Conservation (phyloP, 352 stramenopile species). For the Pythium vanterpoolii region DNA sequence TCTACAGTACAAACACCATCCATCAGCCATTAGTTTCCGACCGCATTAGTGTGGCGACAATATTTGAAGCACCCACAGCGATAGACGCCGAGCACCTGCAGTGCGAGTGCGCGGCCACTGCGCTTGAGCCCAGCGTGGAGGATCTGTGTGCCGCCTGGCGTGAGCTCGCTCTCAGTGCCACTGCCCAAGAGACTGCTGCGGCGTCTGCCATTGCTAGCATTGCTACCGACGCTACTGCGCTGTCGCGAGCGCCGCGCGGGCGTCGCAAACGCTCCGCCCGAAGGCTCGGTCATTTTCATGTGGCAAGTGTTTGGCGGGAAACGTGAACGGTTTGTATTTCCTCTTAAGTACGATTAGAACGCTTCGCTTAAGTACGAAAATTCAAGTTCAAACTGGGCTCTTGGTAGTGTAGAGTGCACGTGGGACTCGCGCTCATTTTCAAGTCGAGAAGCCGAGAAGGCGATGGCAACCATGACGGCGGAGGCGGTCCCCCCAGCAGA, state of each 20-base stretch:
- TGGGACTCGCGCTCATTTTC: not conserved
- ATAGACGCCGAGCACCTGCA: slow-evolving; percentile 57
- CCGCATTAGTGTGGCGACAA: not conserved
- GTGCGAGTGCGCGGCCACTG: slow-evolving; percentile 16
- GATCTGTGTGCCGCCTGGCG: slow-evolving; percentile 34
- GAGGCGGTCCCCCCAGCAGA: not conserved
- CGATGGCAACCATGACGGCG: slow-evolving; percentile 12
- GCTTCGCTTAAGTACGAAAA: slow-evolving; percentile 5
- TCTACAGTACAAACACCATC: slow-evolving; percentile 29
- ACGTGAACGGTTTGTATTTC: not conserved
- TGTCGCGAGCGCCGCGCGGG: slow-evolving; percentile 10
- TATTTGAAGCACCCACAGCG: slow-evolving; percentile 36
- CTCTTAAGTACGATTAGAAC: slow-evolving; percentile 8
- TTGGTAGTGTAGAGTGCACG: not conserved
- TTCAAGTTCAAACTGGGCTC: slow-evolving; percentile 20
- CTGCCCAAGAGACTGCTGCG: slow-evolving; percentile 10
- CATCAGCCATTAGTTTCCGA: not conserved
- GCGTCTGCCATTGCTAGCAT: not conserved
- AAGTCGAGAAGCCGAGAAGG: no score
- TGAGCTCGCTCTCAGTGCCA: slow-evolving; percentile 27
- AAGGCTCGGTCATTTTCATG: not conserved
- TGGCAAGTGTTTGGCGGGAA: not conserved
- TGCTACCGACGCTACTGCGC: not conserved
- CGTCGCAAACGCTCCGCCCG: slow-evolving; percentile 2
- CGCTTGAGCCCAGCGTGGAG: slow-evolving; percentile 20